Base-by-base conservation (phyloP, 331 rosid species). In the Acacia concinna region DNA sequence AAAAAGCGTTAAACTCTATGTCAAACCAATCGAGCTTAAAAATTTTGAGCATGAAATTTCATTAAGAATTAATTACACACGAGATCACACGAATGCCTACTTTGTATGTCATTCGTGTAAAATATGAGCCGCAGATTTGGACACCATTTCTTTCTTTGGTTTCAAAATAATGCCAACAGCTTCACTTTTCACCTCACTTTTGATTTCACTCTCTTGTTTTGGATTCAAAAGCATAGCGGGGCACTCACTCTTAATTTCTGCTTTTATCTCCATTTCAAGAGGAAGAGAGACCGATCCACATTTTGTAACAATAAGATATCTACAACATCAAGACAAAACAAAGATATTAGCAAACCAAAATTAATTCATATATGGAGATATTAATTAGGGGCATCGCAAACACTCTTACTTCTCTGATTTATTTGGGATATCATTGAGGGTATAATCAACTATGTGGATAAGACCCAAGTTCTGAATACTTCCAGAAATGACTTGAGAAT, bases 101-200 rank as follows among this genome's bases (percentile, higher is more conserved):
- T 96, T 96, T 49, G 83, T 68, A 38, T 84, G 81, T 28, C 93
- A 97, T 82, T 96, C 99, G 0, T 86, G 90, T 3, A 96, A 87
- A 60, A 96, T 96, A 82, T 96, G 99, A 56, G 92, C 92, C 56
- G 93, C 99, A 28, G 97, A 96, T 86, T 93, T 96, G 0, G 98
- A 31, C 52, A 87, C 81, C 65, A 87, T 63, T 23, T 91, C 97
- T 56, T 86, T 97, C 85, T 90, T 96, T 1, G 94, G 94, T 84
- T 80, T 93, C 79, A 90, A 68, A 46, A 86, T n/a, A 72, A 93
- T 79, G 13, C 92, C 93, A 65, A n/a, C 40, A 1, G 41, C 83
- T 54, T 82, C 93, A 8, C 13, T 66, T 66, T 87, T 85, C 43
- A 66, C 80, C 79, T 79, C 89, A 4, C 66, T 51, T 71, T 69